phyloP scores from a whole-genome alignment of 1,284 basidiomycete species.

The Puccinia hordei region DNA sequence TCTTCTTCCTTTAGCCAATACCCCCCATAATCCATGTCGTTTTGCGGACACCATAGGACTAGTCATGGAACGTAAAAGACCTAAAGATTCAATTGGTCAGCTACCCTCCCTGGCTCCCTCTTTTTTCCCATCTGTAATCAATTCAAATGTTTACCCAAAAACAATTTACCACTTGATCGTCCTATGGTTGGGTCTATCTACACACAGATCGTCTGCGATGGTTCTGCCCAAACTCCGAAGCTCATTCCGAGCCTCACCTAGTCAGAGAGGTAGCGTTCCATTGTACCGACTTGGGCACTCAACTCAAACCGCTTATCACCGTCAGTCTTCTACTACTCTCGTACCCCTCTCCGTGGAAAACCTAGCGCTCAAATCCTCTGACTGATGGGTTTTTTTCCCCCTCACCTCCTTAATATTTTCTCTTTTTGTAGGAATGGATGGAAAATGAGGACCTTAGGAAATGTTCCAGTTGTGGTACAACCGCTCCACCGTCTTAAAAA shows the following conservation, averaged over 20 bases:
- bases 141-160: too few species aligned
- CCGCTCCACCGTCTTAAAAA: conserved; percentile 62
- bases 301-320: conserved; percentile 88
- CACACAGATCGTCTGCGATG: conserved; percentile 84
- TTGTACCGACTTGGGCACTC: conserved; percentile 85
- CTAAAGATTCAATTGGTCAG: conserved; percentile 60
- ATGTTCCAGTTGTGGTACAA: conserved; percentile 71
- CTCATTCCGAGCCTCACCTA: conserved; percentile 70
- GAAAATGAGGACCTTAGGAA: conserved; percentile 67
- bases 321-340: conserved; percentile 27
- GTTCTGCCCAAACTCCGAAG: conserved; percentile 78
- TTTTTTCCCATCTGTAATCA: not conserved
- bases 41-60: conserved; percentile 88
- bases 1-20: conserved; percentile 67
- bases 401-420: not conserved
- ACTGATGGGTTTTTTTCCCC: too few species aligned
- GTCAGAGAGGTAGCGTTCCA: conserved; percentile 86
- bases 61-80: conserved; percentile 89
- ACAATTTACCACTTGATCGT: not conserved
- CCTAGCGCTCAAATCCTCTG: not conserved
- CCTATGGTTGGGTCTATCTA: conserved; percentile 4
- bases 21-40: conserved; percentile 90
- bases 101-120: not conserved
- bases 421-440: conserved; percentile 65
- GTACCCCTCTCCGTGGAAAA: not conserved